Conservation (phyloP, 208 protist species). For the Acanthamoeba healyi region DNA sequence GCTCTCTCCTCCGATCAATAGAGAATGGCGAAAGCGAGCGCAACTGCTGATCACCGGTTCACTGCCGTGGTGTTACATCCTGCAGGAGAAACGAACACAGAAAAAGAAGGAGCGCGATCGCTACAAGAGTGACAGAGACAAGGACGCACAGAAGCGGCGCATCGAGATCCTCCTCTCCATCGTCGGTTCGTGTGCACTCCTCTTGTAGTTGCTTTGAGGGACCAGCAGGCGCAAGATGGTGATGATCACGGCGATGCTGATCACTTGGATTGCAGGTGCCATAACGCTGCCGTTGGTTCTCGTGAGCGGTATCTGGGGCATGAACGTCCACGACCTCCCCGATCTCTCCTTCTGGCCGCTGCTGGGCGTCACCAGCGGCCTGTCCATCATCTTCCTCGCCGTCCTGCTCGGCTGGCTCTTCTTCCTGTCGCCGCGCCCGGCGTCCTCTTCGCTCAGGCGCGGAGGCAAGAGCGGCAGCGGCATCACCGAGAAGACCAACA, state of each 20-base stretch:
- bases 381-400: conserved; percentile 23
- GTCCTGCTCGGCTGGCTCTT: conserved; percentile 43
- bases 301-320: conserved; percentile 52
- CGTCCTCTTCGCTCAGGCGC: not conserved
- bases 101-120: conserved; percentile 36
- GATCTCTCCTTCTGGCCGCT: conserved; percentile 52
- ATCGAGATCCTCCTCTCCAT: conserved; percentile 56
- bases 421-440: not conserved
- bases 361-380: conserved; percentile 24
- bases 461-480: not conserved
- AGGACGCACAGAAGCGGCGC: conserved; percentile 49
- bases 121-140: conserved; percentile 35
- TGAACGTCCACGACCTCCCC: conserved; percentile 47
- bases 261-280: conserved; percentile 39
- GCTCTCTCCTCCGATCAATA: too few species aligned
- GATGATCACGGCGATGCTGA: not conserved
- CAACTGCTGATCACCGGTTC: not conserved
- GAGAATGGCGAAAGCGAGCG: too few species aligned
- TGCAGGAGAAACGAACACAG: conserved; percentile 5
- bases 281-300: conserved; percentile 63
- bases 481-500: not conserved
- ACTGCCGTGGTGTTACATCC: not conserved
- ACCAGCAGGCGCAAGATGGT: too few species aligned
- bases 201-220: not conserved
- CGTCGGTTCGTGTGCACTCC: too few species aligned